These are phyloP conservation scores for Meyerozyma sp. DNA, from an alignment of 1,139 yeast genomes.

Conservation along the genomic window DNA sequence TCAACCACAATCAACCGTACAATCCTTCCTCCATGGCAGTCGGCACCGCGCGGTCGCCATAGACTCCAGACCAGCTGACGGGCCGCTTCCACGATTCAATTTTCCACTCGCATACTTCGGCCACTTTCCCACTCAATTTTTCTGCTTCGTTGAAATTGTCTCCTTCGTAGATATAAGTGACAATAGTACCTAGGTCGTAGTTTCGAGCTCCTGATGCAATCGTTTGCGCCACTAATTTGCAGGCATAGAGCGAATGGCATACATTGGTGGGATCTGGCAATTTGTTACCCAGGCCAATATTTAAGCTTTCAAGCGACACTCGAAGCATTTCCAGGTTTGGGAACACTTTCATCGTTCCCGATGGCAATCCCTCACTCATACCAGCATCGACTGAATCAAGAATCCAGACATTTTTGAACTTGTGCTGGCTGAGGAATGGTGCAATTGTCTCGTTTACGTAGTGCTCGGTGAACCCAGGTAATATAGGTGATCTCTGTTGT, in stretches of 20 bases:
- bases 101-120: slow-evolving; percentile 10
- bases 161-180: slow-evolving; percentile 76
- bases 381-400: slow-evolving; percentile 75
- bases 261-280: background rate
- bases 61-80: slow-evolving; percentile 77
- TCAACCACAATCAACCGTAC: slow-evolving; percentile 40
- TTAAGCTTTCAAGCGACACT: slow-evolving; percentile 26
- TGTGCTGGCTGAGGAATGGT: slow-evolving; percentile 38
- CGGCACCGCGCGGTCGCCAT: slow-evolving; percentile 69
- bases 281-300: slow-evolving; percentile 8
- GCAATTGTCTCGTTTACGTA: slow-evolving; percentile 51
- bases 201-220: slow-evolving; percentile 2
- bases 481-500: slow-evolving; percentile 81
- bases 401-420: slow-evolving; percentile 46
- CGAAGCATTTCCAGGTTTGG: slow-evolving; percentile 30
- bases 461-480: slow-evolving; percentile 53
- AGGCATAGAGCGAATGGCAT: slow-evolving; percentile 5
- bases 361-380: slow-evolving; percentile 20
- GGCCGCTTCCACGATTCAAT: slow-evolving; percentile 49
- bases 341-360: slow-evolving; percentile 25
- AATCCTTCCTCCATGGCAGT: slow-evolving; percentile 72
- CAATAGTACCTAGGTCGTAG: slow-evolving; percentile 12
- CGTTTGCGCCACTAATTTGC: background rate
- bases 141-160: slow-evolving; percentile 78
- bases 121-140: slow-evolving; percentile 40